These are phyloP conservation scores for Debaryomycetaceae sp. DNA, from an alignment of 1,139 yeast genomes.

Conservation along the genomic window DNA sequence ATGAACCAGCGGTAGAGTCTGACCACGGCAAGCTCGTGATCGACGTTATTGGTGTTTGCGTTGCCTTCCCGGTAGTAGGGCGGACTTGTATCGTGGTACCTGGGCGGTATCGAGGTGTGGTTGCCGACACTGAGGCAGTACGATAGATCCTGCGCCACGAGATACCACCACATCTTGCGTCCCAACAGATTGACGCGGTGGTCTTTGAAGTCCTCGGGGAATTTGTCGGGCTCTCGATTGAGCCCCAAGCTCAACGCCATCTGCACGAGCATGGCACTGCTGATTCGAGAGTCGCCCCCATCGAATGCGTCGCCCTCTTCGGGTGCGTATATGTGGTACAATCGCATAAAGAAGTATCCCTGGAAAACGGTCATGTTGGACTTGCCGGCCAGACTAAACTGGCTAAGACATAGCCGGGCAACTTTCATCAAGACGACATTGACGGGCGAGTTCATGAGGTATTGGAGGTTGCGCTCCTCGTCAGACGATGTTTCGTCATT, in stretches of 20 bases:
- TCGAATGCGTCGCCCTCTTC: slow-evolving; percentile 50
- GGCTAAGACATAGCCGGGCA: slow-evolving; percentile 43
- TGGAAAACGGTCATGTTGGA: slow-evolving; percentile 49
- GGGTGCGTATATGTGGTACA: slow-evolving; percentile 41
- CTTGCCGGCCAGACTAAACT: slow-evolving; percentile 45
- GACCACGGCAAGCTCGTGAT: slow-evolving; percentile 7
- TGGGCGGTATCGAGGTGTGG: slow-evolving; percentile 3
- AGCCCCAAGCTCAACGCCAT: slow-evolving; percentile 45
- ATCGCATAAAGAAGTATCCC: slow-evolving; percentile 33
- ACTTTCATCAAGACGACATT: slow-evolving; percentile 18
- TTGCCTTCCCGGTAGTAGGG: slow-evolving; percentile 7
- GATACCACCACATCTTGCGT: slow-evolving; percentile 19
- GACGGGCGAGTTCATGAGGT: slow-evolving; percentile 19
- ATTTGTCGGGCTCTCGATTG: slow-evolving; percentile 37
- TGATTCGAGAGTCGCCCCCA: slow-evolving; percentile 39
- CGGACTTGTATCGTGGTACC: slow-evolving; percentile 6
- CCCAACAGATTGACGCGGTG: slow-evolving; percentile 15
- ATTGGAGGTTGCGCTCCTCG: slow-evolving; percentile 13
- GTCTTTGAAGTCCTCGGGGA: slow-evolving; percentile 13
- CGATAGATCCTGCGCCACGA: slow-evolving; percentile 10
- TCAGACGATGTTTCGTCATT: slow-evolving; percentile 7
- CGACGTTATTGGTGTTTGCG: slow-evolving; percentile 4
- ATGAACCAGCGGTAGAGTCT: slow-evolving; percentile 7
- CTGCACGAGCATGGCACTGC: slow-evolving; percentile 34
- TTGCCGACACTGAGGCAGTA: slow-evolving; percentile 8